Evolutionary conservation across 2,329 filamentous ascomycete genomes (phyloP), one percentile per base, ranked within the genome.

Genomic region (Fusarium aywerte): DNA sequence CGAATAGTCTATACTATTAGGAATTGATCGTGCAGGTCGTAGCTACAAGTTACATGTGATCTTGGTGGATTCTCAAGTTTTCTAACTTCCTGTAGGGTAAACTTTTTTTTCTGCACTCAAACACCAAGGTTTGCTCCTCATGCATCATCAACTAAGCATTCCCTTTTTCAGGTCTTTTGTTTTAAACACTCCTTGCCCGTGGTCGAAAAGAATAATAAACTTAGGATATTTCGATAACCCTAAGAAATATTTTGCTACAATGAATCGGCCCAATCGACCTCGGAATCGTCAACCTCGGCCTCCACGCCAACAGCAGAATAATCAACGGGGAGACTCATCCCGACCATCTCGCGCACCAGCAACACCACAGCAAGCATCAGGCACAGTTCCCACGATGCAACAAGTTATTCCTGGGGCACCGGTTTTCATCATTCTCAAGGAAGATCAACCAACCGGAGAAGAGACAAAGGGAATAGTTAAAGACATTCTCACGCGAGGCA

Each of bases 341-440:
- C 56, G 67, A 27, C 42, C 58, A 36, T 56, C 60, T 18, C 50
- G 68, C 18, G 65, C 70, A n/a, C 66, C 75, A n/a, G 70, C 70
- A 25, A 78, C 76, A 31, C 75, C 76, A 3, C 77, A 78, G 23
- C 77, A 79, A 63, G 74, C 72, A 13, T 62, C 76, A n/a, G 75
- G 76, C 20, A 75, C 74, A 18, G 82, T 87, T 11, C 85, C 85
- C 1, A 82, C 76, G 6, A 76, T 76, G n/a, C 74, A 74, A 12
- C 78, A 88, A 65, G 88, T 92, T 29, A 67, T 85, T 6, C 83
- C 84, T 0, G 91, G 90, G 33, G 86, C 88, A 5, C 65, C 74
- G 5, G 92, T 94, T 52, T 90, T 89, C 47, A 92, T 95, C 55
- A 82, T 94, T 2, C 83, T 93, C 31, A 95, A 95, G 73, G 82